Evolutionary conservation across 2,329 filamentous ascomycete species (phyloP), one percentile per base, ranked within the genome.

Genomic region (Hymenoscyphus infarciens): DNA sequence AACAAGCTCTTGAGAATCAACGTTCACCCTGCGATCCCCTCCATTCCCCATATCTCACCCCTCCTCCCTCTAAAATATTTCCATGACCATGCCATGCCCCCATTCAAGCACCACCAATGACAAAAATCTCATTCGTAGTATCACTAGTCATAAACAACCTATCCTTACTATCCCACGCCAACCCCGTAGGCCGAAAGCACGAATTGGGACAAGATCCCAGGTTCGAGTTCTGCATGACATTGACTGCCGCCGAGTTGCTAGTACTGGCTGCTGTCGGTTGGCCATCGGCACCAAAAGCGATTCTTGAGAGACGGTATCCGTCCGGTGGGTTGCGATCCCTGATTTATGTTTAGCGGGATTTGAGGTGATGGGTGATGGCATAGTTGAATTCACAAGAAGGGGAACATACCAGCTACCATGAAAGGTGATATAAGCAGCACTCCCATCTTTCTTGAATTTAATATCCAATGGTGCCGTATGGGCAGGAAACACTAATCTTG

Each of bases 381-480:
- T 45, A 4, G 31, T 33, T 7, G 10, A 33, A 4, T 33, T 5
- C 7, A 13, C 25, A 10, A 49, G 19, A 49, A 3, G 39, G 16
- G 42, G n/a, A 15, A 31, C 56, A 15, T 62, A 67, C 68, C 68
- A 70, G 27, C 60, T 63, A 8, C 68, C 68, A 39, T 68, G 68
- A 33, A 90, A 74, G 0, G 84, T 80, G 19, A 92, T 77, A 76
- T 84, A 92, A 1, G 87, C 88, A 1, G 79, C 81, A 16, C 80
- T 82, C 33, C 83, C 83, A 53, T 80, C 75, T 0, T 77, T 70
- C 66, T 83, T 80, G 77, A 92, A 92, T 64, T 85, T 84, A 70
- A 92, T 83, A 67, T 91, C 88, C 1, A 92, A 77, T 0, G 90
- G 90, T 0, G 89, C 88, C 72, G 82, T 87, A 71, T 92, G 90